Evolutionary conservation across 1,139 yeast species (phyloP), one percentile per base, ranked within the genome.

Genomic region (Taphrina pruni): DNA sequence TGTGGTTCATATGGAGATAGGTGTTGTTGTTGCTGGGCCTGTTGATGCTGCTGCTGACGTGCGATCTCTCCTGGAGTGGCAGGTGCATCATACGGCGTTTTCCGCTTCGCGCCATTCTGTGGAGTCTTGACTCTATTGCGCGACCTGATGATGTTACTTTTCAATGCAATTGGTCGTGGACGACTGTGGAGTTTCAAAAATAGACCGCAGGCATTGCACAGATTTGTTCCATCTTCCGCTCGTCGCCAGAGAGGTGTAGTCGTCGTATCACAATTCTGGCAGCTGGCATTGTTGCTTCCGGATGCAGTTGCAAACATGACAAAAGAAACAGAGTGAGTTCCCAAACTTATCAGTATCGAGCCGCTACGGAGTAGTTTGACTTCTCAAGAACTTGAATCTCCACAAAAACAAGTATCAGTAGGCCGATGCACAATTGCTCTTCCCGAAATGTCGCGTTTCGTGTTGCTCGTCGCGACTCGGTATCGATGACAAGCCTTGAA

Each of bases 211-310:
- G 98, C 98, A 80, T 93, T 93, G 78, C 98, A 93, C 67, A 93
- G 83, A 17, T 91, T 96, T 74, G 90, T 95, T 17, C 98, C 98
- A 20, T 89, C 86, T 76, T 92, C 97, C 78, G 92, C 97, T 74
- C 97, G 83, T 78, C 98, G 84, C 98, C 98, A 93, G 38, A 93
- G 81, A 0, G 98, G 98, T 0, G 98, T 93, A 0, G 94, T 92
- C 71, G 90, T 89, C 6, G 98, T 93, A 75, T 88, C 85, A 80
- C 98, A 93, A 78, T 93, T 93, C 74, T 89, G 90, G 78, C 97
- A 93, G 51, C 72, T 70, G 46, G 75, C 73, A 17, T 75, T 72
- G 41, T 66, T 69, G 7, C 64, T 61, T 6, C 54, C 50, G 12
- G 56, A 41, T 2, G 64, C 38, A 26, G 67, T 48, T 12, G 69